Percentiles rank a stretch among this genome's conserved stretches.
Conservation (phyloP, 768 basidiomycete genomes). For the Leccinum ochraceum region DNA sequence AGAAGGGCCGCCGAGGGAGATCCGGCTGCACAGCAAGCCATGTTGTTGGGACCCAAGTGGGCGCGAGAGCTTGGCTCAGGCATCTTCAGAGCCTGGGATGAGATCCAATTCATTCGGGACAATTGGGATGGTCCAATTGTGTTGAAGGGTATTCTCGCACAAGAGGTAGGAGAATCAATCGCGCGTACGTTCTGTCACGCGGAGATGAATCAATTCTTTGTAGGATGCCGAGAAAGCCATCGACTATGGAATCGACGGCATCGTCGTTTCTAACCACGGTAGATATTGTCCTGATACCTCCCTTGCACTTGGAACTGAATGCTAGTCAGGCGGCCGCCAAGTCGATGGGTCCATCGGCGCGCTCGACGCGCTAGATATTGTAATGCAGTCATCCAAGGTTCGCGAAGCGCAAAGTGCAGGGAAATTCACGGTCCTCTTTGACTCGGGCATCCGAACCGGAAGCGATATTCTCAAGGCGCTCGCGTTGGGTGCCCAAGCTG, state of each 20-base stretch:
- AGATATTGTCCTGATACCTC: conserved; percentile 9
- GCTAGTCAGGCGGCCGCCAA: conserved; percentile 62
- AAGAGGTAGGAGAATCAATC: conserved; percentile 5
- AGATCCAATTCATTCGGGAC: conserved; percentile 43
- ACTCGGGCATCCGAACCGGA: conserved; percentile 57
- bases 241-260: conserved; percentile 65
- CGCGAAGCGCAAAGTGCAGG: conserved; percentile 57
- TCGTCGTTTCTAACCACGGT: conserved; percentile 84
- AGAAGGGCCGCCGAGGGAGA: conserved; percentile 32
- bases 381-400: conserved; percentile 63
- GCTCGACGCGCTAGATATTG: conserved; percentile 65
- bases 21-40: conserved; percentile 25
- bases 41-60: conserved; percentile 41
- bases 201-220: neutral
- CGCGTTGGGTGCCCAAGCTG: conserved; percentile 56
- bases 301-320: neutral
- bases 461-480: conserved; percentile 57
- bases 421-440: conserved; percentile 68
- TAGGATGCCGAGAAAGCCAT: conserved; percentile 57
- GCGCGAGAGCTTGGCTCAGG: conserved; percentile 40
- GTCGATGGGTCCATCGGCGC: conserved; percentile 79
- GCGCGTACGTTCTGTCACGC: neutral
- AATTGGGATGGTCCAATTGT: conserved; percentile 53
- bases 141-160: conserved; percentile 45
- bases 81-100: conserved; percentile 45